Percentiles rank a stretch among this genome's conserved stretches.
Evolutionary conservation across 495 filamentous ascomycete species (phyloP).

Genomic region (Penicillium bialowiezense): DNA sequence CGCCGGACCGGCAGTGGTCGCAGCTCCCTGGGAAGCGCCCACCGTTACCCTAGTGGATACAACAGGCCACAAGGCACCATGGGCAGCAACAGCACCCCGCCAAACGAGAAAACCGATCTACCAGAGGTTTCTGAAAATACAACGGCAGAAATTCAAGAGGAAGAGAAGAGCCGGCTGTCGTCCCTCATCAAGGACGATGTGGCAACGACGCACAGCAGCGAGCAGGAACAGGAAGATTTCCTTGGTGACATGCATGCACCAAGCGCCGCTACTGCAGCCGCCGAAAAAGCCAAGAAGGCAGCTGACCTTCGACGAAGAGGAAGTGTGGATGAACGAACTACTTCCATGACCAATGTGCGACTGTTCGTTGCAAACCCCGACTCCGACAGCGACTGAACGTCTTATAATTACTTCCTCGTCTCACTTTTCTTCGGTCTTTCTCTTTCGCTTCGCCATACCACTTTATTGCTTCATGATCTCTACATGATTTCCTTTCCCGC

Average conservation of each 20-base stretch:
- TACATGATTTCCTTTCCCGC: slow-evolving; percentile 9
- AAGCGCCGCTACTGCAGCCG: slow-evolving; percentile 40
- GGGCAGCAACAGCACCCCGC: slow-evolving; percentile 70
- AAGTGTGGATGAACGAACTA: slow-evolving; percentile 89
- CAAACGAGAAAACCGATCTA: slow-evolving; percentile 48
- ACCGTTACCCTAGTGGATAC: slow-evolving; percentile 54
- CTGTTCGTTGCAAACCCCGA: slow-evolving; percentile 97
- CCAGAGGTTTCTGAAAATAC: slow-evolving; percentile 53
- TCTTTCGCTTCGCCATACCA: slow-evolving; percentile 14
- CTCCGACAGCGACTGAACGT: slow-evolving; percentile 52
- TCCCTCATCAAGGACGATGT: slow-evolving; percentile 44
- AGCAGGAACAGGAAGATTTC: slow-evolving; percentile 54
- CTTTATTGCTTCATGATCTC: slow-evolving; percentile 12
- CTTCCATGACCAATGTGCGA: slow-evolving; percentile 77
- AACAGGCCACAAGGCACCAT: slow-evolving; percentile 55
- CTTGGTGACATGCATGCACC: slow-evolving; percentile 53
- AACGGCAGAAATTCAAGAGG: slow-evolving; percentile 39
- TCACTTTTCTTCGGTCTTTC: slow-evolving; percentile 1
- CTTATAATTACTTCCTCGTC: slow-evolving; percentile 3
- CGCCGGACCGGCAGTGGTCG: slow-evolving; percentile 74
- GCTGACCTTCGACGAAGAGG: slow-evolving; percentile 80
- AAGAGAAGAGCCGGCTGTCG: slow-evolving; percentile 38
- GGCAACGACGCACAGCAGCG: slow-evolving; percentile 39
- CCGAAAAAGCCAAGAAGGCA: slow-evolving; percentile 64
- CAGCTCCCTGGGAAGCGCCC: slow-evolving; percentile 67